Evolutionary conservation across 306 rosid genomes (phyloP), one percentile per base, ranked within the genome.

Genomic region (Fragaria iinumae): DNA sequence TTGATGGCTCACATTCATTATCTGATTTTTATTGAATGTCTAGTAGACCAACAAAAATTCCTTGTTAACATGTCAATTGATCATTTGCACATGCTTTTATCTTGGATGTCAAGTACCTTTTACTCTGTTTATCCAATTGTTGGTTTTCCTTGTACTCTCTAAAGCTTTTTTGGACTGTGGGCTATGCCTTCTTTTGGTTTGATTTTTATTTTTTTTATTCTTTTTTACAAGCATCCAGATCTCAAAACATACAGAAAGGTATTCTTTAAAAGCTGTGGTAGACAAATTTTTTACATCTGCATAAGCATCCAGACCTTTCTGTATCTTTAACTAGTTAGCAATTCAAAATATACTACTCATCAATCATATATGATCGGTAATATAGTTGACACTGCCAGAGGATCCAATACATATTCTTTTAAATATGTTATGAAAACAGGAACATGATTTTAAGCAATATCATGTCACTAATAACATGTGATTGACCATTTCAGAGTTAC

Each of bases 401-500:
- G 70, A 3, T 17, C 25, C 48, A 7, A 65, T 6, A 0, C n/a
- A 16, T 18, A 17, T 65, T 38, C 45, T 4, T 65, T 13, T 38
- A 65, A 64, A 8, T 67, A 18, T 67, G 32, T 39, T 16, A 17
- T 11, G 27, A 9, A 65, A 25, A 57, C 18, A 44, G 14, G 48
- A 48, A 43, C 38, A 49, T 12, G 13, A 13, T 29, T 75, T 48
- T 49, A 48, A 43, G 43, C 55, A 41, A 41, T 39, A n/a, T 50
- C 13, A 25, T 43, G 55, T 56, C 73, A 25, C 75, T 49, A 23
- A 55, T 77, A 49, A 27, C 29, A 45, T 81, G 38, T 76, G 77
- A 65, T 83, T 84, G 75, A 50, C 77, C 67, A 73, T 92, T 87
- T 48, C 91, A 95, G 99, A 83, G 97, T 83, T 95, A 95, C 91